These are phyloP conservation scores for Penicillium aurantiogriseum DNA, from an alignment of 2,329 filamentous ascomycete species.

Conservation along the genomic window DNA sequence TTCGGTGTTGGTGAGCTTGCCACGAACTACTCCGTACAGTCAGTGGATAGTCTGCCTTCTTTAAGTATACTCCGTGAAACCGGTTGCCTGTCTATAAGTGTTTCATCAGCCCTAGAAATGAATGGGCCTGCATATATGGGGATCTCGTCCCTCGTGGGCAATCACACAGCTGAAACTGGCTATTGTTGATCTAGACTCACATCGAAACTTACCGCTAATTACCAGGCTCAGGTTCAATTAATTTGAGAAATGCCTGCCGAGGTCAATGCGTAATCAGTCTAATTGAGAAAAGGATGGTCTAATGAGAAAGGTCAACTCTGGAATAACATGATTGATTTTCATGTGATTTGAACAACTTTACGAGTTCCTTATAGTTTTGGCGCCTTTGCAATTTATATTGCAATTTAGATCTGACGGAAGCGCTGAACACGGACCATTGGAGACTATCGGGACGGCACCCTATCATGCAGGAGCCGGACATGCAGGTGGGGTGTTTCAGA, in stretches of 20 bases:
- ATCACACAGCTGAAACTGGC: not conserved
- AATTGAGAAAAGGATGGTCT: not conserved
- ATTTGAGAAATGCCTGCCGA: not conserved
- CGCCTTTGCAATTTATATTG: not conserved
- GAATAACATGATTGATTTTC: constrained; percentile 3
- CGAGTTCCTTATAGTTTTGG: not conserved
- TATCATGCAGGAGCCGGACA: not conserved
- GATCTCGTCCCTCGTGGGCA: not conserved
- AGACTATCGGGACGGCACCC: not conserved
- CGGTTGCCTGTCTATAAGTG: not conserved
- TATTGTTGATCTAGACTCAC: not conserved
- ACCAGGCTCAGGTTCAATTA: not conserved
- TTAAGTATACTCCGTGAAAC: too few species aligned
- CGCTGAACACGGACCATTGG: not conserved
- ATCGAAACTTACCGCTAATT: not conserved
- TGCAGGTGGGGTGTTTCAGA: constrained; percentile 21
- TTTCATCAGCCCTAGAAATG: not conserved
- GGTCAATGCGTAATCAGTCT: not conserved
- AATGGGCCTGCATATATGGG: not conserved
- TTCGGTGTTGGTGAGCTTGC: not conserved
- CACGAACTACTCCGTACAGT: too few species aligned
- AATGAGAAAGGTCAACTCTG: not conserved
- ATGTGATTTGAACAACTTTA: not conserved
- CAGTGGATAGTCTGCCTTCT: not conserved
- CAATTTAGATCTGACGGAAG: not conserved